Conservation (phyloP, 805 yeast species). For the Candida germanica region DNA sequence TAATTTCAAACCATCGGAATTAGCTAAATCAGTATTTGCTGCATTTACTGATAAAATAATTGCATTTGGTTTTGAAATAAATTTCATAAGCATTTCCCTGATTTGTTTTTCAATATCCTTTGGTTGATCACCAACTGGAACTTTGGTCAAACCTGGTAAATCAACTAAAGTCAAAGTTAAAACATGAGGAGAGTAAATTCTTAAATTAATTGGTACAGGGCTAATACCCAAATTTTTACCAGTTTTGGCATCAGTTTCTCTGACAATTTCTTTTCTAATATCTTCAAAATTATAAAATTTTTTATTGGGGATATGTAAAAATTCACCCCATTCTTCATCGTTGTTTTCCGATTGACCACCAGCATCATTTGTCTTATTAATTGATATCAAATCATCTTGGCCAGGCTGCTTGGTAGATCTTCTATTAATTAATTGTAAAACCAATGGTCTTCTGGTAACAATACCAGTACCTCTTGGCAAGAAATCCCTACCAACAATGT, state of each 20-base stretch:
- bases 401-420: slow-evolving; percentile 32
- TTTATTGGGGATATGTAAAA: slow-evolving; percentile 86
- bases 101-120: slow-evolving; percentile 94
- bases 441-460: slow-evolving; percentile 85
- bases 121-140: slow-evolving; percentile 99
- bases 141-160: slow-evolving; percentile 95
- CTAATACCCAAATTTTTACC: slow-evolving; percentile 86
- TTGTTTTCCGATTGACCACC: slow-evolving; percentile 65
- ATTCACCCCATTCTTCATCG: slow-evolving; percentile 95
- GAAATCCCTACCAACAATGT: slow-evolving; percentile 88
- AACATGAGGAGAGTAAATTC: slow-evolving; percentile 92
- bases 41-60: slow-evolving; percentile 92
- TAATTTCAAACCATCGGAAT: slow-evolving; percentile 91
- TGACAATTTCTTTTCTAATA: slow-evolving; percentile 84
- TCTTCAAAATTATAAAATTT: slow-evolving; percentile 84
- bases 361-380: slow-evolving; percentile 40
- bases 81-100: slow-evolving; percentile 88
- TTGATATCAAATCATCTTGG: slow-evolving; percentile 37
- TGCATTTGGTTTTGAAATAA: slow-evolving; percentile 92
- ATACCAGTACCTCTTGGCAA: slow-evolving; percentile 91
- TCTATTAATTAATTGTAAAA: slow-evolving; percentile 74
- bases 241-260: slow-evolving; percentile 84
- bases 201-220: slow-evolving; percentile 85
- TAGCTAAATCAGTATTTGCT: slow-evolving; percentile 95
- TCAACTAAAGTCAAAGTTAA: slow-evolving; percentile 92